These are phyloP conservation scores for Sisymbrium altissimum DNA, from an alignment of 345 rosid genomes.

Conservation along the genomic window DNA sequence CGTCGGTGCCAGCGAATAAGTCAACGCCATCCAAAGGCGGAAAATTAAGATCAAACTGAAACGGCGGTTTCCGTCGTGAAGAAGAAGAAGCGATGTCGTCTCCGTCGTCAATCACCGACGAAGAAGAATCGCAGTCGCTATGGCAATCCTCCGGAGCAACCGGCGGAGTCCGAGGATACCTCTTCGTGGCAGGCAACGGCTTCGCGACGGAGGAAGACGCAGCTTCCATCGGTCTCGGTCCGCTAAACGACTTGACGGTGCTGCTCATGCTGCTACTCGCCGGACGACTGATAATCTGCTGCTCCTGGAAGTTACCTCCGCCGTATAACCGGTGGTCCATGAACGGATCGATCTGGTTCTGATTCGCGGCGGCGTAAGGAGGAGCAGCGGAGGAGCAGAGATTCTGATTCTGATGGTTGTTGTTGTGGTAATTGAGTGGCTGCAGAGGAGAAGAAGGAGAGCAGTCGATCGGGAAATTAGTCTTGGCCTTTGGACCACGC, in stretches of 20 bases:
- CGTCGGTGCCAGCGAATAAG: slow-evolving; percentile 44
- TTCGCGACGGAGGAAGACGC: slow-evolving; percentile 29
- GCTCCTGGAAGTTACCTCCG: slow-evolving; percentile 38
- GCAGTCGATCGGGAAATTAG: slow-evolving; percentile 59
- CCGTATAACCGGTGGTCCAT: slow-evolving; percentile 49
- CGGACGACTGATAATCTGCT: slow-evolving; percentile 48
- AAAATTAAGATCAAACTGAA: slow-evolving; percentile 84
- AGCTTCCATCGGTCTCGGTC: slow-evolving; percentile 50
- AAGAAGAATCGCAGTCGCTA: slow-evolving; percentile 93
- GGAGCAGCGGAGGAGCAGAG: slow-evolving; percentile 23
- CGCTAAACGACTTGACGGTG: slow-evolving; percentile 91
- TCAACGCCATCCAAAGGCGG: slow-evolving; percentile 77
- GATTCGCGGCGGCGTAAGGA: too few relatives aligned
- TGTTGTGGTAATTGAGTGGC: slow-evolving; percentile 23
- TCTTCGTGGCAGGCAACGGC: slow-evolving; percentile 29
- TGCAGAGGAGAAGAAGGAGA: slow-evolving; percentile 36
- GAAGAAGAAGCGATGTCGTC: slow-evolving; percentile 50
- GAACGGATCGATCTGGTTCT: slow-evolving; percentile 36
- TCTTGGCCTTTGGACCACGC: slow-evolving; percentile 89
- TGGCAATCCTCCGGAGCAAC: slow-evolving; percentile 77
- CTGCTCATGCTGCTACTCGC: slow-evolving; percentile 90
- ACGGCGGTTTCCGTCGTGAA: slow-evolving; percentile 39
- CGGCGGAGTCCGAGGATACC: slow-evolving; percentile 63
- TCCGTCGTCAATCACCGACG: slow-evolving; percentile 73
- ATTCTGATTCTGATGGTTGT: slow-evolving; percentile 2